phyloP scores from a whole-genome alignment of 371 early-diverging fungal genomes.

The Zychaea mexicana region DNA sequence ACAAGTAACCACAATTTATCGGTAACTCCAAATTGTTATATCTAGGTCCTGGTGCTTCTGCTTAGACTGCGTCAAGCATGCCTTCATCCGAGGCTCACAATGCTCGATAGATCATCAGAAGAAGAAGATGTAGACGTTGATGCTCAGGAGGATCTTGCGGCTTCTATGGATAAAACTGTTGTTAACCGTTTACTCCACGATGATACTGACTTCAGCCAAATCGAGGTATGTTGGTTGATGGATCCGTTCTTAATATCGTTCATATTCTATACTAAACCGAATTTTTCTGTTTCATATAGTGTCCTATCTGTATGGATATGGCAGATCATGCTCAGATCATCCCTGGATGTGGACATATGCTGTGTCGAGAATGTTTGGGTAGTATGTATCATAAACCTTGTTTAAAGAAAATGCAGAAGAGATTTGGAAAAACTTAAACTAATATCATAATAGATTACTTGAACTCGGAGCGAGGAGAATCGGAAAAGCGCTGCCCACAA shows the following conservation, averaged over 20 bases:
- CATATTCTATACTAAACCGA: neutral
- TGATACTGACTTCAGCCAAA: constrained; percentile 11
- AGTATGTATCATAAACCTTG: constrained; percentile 23
- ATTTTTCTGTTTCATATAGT: constrained; percentile 21
- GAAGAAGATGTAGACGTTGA: neutral
- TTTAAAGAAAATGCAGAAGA: too few species aligned
- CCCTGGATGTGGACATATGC: constrained; percentile 43
- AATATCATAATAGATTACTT: constrained; percentile 17
- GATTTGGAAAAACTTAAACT: neutral
- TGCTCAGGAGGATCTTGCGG: neutral
- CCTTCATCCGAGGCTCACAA: constrained; percentile 42
- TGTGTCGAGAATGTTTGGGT: constrained; percentile 46
- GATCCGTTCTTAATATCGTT: neutral
- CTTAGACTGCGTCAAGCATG: constrained; percentile 47
- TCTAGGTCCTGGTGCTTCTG: constrained; percentile 34
- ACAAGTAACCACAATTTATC: too few species aligned
- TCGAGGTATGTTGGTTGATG: constrained; percentile 14
- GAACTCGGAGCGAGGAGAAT: constrained; percentile 10
- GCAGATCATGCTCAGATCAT: constrained; percentile 38
- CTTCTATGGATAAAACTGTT: constrained; percentile 6
- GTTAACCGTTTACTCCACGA: constrained; percentile 24
- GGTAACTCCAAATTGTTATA: too few species aligned
- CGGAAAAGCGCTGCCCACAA: constrained; percentile 37
- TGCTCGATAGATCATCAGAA: neutral
- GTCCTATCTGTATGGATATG: constrained; percentile 54